Evolutionary conservation across 495 filamentous ascomycete genomes (phyloP).

Genomic region (Annulohypoxylon stygium): DNA sequence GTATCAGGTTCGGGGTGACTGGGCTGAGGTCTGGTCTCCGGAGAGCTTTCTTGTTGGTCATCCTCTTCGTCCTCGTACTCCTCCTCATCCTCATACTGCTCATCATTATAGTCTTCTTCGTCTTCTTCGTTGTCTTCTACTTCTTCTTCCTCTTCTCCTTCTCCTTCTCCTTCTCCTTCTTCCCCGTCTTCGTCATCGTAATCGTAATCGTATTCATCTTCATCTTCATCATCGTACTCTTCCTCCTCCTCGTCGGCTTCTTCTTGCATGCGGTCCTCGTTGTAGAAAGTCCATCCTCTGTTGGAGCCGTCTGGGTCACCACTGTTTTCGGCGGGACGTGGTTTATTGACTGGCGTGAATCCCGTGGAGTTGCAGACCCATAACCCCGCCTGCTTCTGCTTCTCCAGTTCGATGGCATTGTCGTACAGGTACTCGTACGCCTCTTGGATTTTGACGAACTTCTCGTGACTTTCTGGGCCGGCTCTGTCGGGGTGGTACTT

Average conservation of each 20-base stretch:
- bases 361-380: background rate
- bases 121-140: background rate
- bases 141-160: background rate
- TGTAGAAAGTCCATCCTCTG: background rate
- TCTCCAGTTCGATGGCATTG: background rate
- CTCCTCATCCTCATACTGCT: background rate
- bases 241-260: background rate
- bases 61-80: background rate
- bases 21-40: no score
- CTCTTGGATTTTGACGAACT: constrained; percentile 23
- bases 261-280: background rate
- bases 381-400: background rate
- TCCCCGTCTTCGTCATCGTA: no score
- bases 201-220: background rate
- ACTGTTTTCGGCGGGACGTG: background rate
- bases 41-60: background rate
- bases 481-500: constrained; percentile 20
- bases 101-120: background rate
- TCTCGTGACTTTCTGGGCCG: constrained; percentile 9
- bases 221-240: background rate
- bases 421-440: constrained; percentile 19
- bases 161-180: no score
- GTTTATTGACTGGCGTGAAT: background rate
- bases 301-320: background rate
- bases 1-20: no score